Conservation (phyloP, 495 filamentous ascomycete species). For the Neurospora sublineolata region DNA sequence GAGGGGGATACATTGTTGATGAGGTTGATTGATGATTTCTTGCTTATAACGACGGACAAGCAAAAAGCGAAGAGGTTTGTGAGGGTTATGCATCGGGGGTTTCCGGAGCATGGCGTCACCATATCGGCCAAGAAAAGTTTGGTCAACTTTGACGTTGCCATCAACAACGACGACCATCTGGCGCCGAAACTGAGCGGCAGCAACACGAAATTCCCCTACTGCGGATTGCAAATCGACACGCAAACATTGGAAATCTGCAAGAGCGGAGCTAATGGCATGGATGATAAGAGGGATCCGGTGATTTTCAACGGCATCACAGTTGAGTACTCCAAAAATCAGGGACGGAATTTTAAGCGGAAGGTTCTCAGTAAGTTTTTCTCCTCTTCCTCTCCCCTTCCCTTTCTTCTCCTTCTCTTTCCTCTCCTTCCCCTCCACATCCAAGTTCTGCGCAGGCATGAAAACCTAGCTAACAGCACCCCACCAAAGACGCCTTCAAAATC, state of each 20-base stretch:
- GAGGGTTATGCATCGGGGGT: slow-evolving; percentile 45
- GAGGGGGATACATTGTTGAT: slow-evolving; percentile 52
- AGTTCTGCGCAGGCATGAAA: too few species aligned
- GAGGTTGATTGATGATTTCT: slow-evolving; percentile 67
- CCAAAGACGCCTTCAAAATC: slow-evolving; percentile 57
- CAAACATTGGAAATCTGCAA: slow-evolving; percentile 57
- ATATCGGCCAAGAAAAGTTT: slow-evolving; percentile 72
- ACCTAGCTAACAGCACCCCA: slow-evolving; percentile 11
- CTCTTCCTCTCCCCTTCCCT: not conserved
- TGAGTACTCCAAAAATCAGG: slow-evolving; percentile 56
- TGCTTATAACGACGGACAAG: too few species aligned
- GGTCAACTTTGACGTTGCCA: slow-evolving; percentile 65
- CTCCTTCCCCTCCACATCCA: slow-evolving; percentile 24
- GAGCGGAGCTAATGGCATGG: too few species aligned
- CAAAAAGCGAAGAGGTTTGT: too few species aligned
- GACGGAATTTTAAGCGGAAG: slow-evolving; percentile 67
- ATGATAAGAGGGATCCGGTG: slow-evolving; percentile 1
- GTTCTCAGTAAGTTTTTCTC: slow-evolving; percentile 43
- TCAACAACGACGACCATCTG: slow-evolving; percentile 42
- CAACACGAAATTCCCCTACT: slow-evolving; percentile 62
- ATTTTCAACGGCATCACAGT: slow-evolving; percentile 63
- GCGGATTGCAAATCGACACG: slow-evolving; percentile 66
- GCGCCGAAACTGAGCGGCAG: slow-evolving; percentile 41
- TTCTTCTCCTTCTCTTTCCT: not conserved
- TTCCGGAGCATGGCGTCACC: slow-evolving; percentile 65